Base-by-base conservation (phyloP, 768 basidiomycete species). In the Suillus subalutaceus region DNA sequence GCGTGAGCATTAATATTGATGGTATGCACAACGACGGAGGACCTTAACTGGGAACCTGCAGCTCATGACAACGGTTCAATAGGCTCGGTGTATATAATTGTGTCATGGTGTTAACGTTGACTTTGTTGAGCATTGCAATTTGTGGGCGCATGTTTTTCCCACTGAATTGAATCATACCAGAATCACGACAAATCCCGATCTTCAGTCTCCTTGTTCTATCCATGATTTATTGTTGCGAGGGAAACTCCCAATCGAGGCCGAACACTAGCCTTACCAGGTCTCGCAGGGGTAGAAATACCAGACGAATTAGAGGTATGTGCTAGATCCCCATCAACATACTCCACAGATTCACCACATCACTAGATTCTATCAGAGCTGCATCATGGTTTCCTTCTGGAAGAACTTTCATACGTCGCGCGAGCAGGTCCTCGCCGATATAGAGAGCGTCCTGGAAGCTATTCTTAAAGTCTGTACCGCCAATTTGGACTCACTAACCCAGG, bases 131-230 rank as follows among this genome's bases (percentile, higher is more conserved):
- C 57, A 16, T 4, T 26, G n/a, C n/a, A 40, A 40, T 40, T 26
- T 58, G 57, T 58, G 57, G 37, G 57, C 37, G 37, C 15, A 20
- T 38, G 7, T 57, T 37, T 35, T 37, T 58, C 57, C 57, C 57
- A 58, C 57, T 58, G n/a, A 16, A 13, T 58, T 23, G n/a, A n/a
- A 16, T 13, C 48, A 12, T 46, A n/a, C 37, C 37, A 12, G n/a
- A 9, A 58, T 26, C 38, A 58, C 8, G 57, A 58, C n/a, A 23
- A 4, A 57, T 57, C 35, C 20, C 56, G 56, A 57, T 57, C 37
- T 58, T 58, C 57, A 26, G 38, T 26, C n/a, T 23, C 0, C 15
- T 38, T 58, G 23, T 53, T 53, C 38, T n/a, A 4, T 26, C 37
- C n/a, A 15, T 23, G n/a, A 9, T 23, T n/a, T 57, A 38, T 57